Evolutionary conservation across 345 rosid species (phyloP), one percentile per base, ranked within the genome.

Genomic region (Hevea brasiliensis): DNA sequence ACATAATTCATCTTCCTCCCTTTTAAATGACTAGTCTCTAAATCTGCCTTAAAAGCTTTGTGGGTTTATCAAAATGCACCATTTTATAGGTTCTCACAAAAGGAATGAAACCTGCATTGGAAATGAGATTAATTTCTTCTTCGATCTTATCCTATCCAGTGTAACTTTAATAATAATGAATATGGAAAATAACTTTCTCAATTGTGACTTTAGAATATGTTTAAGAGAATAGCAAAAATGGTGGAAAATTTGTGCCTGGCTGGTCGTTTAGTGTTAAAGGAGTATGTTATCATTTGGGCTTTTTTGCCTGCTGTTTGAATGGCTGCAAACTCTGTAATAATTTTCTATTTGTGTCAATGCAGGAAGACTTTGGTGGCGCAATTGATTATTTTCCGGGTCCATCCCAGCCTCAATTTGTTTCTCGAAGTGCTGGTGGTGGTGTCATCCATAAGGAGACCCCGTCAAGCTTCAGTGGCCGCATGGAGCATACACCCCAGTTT

Each of bases 301-400:
- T 47, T 12, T 70, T 53, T 54, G 20, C 53, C 53, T 17, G 21
- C n/a, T 63, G 24, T 48, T 35, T 14, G 24, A 61, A 62, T 13
- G 35, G 13, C 51, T 71, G 50, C 67, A 61, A 40, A 37, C 14
- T 76, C 6, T 14, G 24, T 40, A 23, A 70, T 29, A 57, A 60
- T 35, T 47, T 41, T 13, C 11, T 61, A 56, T 21, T 21, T 56
- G 4, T 72, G 65, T 65, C 56, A 67, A 67, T 72, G 65, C 89
- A 87, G 91, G 87, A 72, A 74, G 60, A 23, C 48, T 66, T 65
- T 73, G 82, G 71, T 75, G 81, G 74, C 44, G 80, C 82, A 62
- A 63, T 61, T 56, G 32, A 23, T 55, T 47, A 60, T 60, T 72
- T 48, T 68, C 76, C 26, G 61, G 79, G 66, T 48, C 69, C 67